Evolutionary conservation across 306 rosid genomes (phyloP).

Genomic region (Acacia melanoxylon): DNA sequence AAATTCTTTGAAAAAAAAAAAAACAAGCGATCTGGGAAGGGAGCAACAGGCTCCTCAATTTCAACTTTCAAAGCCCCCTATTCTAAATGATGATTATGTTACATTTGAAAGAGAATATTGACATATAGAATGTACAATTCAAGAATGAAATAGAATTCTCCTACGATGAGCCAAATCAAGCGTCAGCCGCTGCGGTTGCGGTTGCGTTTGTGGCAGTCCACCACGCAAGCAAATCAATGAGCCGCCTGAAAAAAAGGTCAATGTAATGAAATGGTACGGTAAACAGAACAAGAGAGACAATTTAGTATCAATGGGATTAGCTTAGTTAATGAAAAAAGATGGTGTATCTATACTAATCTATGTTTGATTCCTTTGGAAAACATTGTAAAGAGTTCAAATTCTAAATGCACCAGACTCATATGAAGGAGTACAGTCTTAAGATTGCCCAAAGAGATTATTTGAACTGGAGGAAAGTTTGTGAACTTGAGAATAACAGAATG

Average conservation of each 20-base stretch:
- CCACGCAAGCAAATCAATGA: slow-evolving; percentile 44
- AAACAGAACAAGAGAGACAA: background rate
- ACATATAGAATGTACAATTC: slow-evolving; percentile 43
- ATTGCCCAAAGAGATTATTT: background rate
- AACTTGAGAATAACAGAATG: no score
- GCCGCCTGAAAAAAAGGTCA: background rate
- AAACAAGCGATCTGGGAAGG: background rate
- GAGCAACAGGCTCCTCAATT: background rate
- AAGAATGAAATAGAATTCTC: slow-evolving; percentile 14
- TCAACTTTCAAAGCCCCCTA: background rate
- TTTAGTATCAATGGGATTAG: background rate
- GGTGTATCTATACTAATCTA: background rate
- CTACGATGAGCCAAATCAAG: slow-evolving; percentile 36
- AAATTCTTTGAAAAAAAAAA: background rate
- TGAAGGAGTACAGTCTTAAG: background rate
- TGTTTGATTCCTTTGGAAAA: background rate
- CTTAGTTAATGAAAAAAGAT: background rate
- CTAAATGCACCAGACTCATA: background rate
- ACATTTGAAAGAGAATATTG: background rate
- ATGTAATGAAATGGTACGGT: background rate
- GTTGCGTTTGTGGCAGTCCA: slow-evolving; percentile 60
- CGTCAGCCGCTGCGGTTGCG: slow-evolving; percentile 25
- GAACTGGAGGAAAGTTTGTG: background rate
- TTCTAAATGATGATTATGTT: slow-evolving; percentile 16
- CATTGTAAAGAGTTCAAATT: background rate